Conservation (phyloP, 352 stramenopile species). For the Globisporangium parvum region DNA sequence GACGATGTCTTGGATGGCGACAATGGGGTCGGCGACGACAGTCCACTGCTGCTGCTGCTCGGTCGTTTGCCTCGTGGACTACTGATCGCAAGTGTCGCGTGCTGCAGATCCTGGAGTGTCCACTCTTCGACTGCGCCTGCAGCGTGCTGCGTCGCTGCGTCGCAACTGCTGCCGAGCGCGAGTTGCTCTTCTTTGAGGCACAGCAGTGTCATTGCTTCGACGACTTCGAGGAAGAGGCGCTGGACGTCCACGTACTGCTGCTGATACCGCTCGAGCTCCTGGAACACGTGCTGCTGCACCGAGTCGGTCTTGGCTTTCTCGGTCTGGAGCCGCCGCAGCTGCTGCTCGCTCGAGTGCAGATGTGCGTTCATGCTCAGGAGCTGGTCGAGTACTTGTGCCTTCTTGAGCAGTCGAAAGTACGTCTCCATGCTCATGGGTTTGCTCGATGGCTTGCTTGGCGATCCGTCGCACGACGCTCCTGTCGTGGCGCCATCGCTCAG, state of each 20-base stretch:
- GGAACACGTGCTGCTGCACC: slow-evolving; percentile 43
- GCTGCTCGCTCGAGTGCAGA: slow-evolving; percentile 32
- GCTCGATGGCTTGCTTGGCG: not conserved
- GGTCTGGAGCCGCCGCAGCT: slow-evolving; percentile 33
- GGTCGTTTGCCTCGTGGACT: not conserved
- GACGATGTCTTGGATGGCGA: slow-evolving; percentile 3
- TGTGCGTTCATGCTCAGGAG: slow-evolving; percentile 36
- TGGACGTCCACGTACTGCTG: slow-evolving; percentile 45
- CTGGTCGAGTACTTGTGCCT: slow-evolving; percentile 55
- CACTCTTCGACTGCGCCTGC: slow-evolving; percentile 30
- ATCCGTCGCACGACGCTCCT: not conserved
- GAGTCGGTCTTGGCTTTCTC: slow-evolving; percentile 43
- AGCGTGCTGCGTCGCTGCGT: slow-evolving; percentile 11
- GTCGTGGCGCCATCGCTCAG: not conserved
- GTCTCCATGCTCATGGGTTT: slow-evolving; percentile 36
- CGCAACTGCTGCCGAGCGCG: slow-evolving; percentile 10
- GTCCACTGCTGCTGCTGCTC: not conserved
- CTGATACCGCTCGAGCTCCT: slow-evolving; percentile 46
- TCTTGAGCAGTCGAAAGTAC: slow-evolving; percentile 69
- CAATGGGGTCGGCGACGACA: not conserved
- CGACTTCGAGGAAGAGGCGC: slow-evolving; percentile 39
- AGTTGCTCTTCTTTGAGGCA: slow-evolving; percentile 36
- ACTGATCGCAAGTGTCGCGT: slow-evolving; percentile 12
- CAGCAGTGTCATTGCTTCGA: slow-evolving; percentile 39
- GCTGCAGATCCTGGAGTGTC: slow-evolving; percentile 43